Percentiles rank a stretch among this genome's conserved stretches.
These are phyloP conservation scores for Plenodomus lindquistii DNA, from an alignment of 2,329 filamentous ascomycete genomes.

Conservation along the genomic window DNA sequence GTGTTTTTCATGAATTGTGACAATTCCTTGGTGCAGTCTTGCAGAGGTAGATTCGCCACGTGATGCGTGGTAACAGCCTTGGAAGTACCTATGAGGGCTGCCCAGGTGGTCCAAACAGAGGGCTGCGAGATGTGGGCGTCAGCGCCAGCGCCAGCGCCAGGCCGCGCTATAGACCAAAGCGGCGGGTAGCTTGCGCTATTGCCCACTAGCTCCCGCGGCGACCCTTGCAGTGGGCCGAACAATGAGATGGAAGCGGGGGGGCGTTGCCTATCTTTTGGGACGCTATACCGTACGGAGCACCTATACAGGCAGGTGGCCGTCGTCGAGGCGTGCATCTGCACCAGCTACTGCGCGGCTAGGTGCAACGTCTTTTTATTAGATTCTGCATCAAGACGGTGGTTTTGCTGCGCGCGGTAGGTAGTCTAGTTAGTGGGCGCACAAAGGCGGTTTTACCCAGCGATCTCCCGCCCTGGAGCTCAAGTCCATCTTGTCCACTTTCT, in stretches of 20 bases:
- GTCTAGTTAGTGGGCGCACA: not conserved
- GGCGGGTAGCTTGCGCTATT: constrained; percentile 3
- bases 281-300: not conserved
- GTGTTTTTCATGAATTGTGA: too few species aligned
- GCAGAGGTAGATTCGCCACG: too few species aligned
- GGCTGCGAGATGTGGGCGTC: not conserved
- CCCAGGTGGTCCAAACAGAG: not conserved
- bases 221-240: constrained; percentile 2
- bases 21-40: too few species aligned
- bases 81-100: too few species aligned
- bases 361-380: not conserved
- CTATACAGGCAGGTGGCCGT: not conserved
- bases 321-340: not conserved
- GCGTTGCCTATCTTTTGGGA: not conserved
- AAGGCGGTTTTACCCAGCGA: not conserved
- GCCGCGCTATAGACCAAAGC: constrained; percentile 4
- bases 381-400: not conserved
- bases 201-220: constrained; percentile 1
- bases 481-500: not conserved
- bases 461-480: not conserved
- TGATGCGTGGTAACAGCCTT: too few species aligned
- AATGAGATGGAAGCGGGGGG: not conserved
- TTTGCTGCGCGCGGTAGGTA: too few species aligned
- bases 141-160: not conserved
- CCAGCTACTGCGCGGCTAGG: not conserved